These are phyloP conservation scores for Akebia trifoliata DNA, from an alignment of 164 flowering plant species.

Conservation along the genomic window DNA sequence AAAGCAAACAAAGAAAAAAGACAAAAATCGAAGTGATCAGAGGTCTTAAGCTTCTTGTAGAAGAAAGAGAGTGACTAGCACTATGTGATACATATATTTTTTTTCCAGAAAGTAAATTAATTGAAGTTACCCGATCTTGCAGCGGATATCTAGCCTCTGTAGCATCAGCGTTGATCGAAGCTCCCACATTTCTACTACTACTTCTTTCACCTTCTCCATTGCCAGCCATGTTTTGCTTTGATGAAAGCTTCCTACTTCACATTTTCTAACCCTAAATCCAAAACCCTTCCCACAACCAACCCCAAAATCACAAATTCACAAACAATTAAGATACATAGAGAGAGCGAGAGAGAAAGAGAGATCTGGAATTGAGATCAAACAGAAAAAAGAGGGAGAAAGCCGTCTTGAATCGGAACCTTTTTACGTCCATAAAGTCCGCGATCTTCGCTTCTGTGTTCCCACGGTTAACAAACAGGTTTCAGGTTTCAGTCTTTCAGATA, in stretches of 20 bases:
- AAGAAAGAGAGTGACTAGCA: background rate
- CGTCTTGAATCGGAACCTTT: slow-evolving; percentile 5
- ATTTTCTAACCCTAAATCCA: slow-evolving; percentile 8
- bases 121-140: slow-evolving; percentile 20
- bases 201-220: slow-evolving; percentile 21
- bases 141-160: slow-evolving; percentile 22
- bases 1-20: background rate
- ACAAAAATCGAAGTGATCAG: no score
- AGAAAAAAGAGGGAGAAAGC: background rate
- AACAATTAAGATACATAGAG: background rate
- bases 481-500: slow-evolving; percentile 6
- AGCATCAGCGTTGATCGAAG: slow-evolving; percentile 25
- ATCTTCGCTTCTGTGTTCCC: slow-evolving; percentile 19
- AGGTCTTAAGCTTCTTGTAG: background rate
- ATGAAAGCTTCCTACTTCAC: slow-evolving; percentile 10
- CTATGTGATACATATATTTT: background rate
- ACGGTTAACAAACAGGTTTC: slow-evolving; percentile 4
- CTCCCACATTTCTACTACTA: slow-evolving; percentile 17
- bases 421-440: slow-evolving; percentile 14
- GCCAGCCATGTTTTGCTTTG: slow-evolving; percentile 19
- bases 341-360: background rate
- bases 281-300: background rate
- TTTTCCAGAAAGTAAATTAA: background rate
- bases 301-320: no score
- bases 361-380: background rate